Base-by-base conservation (phyloP, 2,329 filamentous ascomycete genomes). In the Microsporum ferrugineum region DNA sequence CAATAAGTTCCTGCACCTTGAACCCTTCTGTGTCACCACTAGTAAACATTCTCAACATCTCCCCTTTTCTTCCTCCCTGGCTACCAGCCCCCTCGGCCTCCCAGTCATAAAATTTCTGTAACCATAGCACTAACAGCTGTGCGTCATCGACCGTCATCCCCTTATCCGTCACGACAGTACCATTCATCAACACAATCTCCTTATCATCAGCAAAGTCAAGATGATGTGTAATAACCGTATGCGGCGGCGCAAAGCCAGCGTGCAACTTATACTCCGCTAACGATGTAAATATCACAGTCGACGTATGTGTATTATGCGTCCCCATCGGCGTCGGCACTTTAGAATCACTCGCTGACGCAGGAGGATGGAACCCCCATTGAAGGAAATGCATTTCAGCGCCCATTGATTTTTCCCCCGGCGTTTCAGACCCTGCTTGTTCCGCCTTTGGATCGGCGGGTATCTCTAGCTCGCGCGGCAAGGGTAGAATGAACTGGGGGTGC, bases 181-280 rank as follows among this genome's bases (percentile, higher is more conserved):
- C 94, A 71, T 94, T 88, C 79, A 96, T 87, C 64, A 99, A 78
- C 12, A 96, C 91, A 31, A 97, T 70, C 3, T 86, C 89, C 68
- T 90, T 89, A 7, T 84, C 82, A 62, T 82, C 79, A 0, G 83
- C 83, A 1, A 96, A 77, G 73, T 99, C 94, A 14, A 87, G 77
- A 75, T 99, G 89, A 74, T 97, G 91, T 45, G 92, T 96, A 60
- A 97, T 79, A 2, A 90, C 96, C 0, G 94, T 99, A 71, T 99
- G 94, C 55, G 94, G 91, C 73, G 88, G 84, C 51, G 90, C 90
- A 71, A 85, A 99, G 73, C 96, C 89, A 58, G 91, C 91, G 58
- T 92, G 82, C 62, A 89, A 77, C 79, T 97, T 96, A 78, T 88
- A 99, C 72, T 96, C 90, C 14, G 89, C 92, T 36, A 99, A 81